Conservation (phyloP, 164 flowering plant genomes). For the Aristolochia californica region DNA sequence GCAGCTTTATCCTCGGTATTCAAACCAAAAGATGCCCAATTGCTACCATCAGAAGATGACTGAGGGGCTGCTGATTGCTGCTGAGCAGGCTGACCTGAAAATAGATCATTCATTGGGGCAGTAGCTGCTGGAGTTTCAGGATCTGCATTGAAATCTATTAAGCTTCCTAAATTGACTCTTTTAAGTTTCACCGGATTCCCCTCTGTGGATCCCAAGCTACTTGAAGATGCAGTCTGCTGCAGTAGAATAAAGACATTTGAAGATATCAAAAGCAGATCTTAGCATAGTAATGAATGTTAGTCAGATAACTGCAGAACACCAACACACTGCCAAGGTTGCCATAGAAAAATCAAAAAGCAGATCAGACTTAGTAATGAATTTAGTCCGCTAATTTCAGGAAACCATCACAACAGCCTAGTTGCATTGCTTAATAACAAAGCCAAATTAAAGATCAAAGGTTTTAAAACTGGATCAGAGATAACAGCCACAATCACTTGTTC, state of each 20-base stretch:
- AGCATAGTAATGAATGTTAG: too few relatives aligned
- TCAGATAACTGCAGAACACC: too few relatives aligned
- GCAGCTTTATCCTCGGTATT: constrained; percentile 28
- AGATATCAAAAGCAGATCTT: too few relatives aligned
- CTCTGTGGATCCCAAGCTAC: constrained; percentile 63
- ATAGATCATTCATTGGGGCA: constrained; percentile 21
- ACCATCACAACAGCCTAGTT: too few relatives aligned
- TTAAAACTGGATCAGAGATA: too few relatives aligned
- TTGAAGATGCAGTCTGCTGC: constrained; percentile 85
- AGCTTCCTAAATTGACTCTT: constrained; percentile 41
- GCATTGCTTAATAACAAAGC: too few relatives aligned
- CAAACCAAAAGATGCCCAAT: constrained; percentile 93
- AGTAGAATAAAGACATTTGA: constrained; percentile 6
- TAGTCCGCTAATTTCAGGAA: too few relatives aligned
- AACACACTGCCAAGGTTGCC: too few relatives aligned
- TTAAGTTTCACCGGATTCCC: constrained; percentile 48
- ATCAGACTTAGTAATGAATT: too few relatives aligned
- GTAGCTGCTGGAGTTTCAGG: constrained; percentile 51
- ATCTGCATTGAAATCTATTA: constrained; percentile 87
- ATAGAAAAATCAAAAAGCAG: too few relatives aligned
- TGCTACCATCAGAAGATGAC: constrained; percentile 29
- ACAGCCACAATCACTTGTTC: too few relatives aligned
- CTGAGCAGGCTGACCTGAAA: constrained; percentile 20
- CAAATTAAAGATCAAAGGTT: too few relatives aligned
- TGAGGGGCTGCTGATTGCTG: constrained; percentile 22